phyloP scores from a whole-genome alignment of 2,329 filamentous ascomycete species.

The Capronia coronata region DNA sequence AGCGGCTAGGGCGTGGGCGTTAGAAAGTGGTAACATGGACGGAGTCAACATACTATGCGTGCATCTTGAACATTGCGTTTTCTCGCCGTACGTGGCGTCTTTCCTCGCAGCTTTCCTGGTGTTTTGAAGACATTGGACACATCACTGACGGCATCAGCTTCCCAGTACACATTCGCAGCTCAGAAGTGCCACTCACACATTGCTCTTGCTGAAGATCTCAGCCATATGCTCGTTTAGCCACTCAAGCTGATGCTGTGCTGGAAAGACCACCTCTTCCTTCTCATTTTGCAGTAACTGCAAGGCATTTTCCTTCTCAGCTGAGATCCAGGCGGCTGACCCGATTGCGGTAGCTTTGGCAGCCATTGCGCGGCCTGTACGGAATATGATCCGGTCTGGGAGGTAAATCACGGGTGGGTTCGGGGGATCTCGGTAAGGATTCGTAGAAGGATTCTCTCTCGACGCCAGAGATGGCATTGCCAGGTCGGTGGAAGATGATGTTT shows the following conservation, averaged over 20 bases:
- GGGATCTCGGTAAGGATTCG: neutral
- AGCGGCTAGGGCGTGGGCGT: conserved; percentile 36
- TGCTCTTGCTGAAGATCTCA: conserved; percentile 79
- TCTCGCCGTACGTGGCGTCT: conserved; percentile 43
- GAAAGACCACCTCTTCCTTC: conserved; percentile 86
- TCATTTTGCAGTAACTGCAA: conserved; percentile 71
- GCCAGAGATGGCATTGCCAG: neutral
- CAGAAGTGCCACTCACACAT: conserved; percentile 58
- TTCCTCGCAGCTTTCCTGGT: conserved; percentile 44
- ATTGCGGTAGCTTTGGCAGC: conserved; percentile 49
- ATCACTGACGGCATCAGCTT: conserved; percentile 53
- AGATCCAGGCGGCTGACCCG: conserved; percentile 78
- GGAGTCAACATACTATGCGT: conserved; percentile 37
- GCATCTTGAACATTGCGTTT: conserved; percentile 40
- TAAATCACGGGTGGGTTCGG: neutral
- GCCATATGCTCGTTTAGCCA: conserved; percentile 99
- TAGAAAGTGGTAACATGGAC: conserved; percentile 9
- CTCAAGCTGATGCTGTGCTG: conserved; percentile 86
- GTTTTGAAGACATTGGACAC: conserved; percentile 90
- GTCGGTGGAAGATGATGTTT: neutral
- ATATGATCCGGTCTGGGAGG: neutral
- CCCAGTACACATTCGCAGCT: neutral
- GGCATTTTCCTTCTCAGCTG: conserved; percentile 73
- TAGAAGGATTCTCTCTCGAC: neutral
- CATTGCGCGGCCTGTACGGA: conserved; percentile 12